Percentiles rank a stretch among this genome's conserved stretches.
Conservation (phyloP, 139 green algal species). For the Spirogloea muscicola region DNA sequence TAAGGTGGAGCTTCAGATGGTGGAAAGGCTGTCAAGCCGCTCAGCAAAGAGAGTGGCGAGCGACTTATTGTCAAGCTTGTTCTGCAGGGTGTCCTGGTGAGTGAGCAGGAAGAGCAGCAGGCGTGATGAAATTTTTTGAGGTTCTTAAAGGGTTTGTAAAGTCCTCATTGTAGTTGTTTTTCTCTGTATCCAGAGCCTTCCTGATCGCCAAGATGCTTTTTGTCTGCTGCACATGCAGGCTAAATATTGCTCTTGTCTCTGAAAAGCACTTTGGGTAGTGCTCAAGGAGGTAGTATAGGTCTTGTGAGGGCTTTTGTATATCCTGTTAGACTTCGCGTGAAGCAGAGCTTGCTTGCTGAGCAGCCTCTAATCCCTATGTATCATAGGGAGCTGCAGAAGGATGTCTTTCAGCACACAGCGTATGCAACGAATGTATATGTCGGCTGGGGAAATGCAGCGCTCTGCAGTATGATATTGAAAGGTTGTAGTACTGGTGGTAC, state of each 20-base stretch:
- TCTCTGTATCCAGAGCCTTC: too few species aligned
- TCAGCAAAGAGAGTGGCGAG: slow-evolving; percentile 17
- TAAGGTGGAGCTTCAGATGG: too few species aligned
- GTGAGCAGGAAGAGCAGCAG: background rate
- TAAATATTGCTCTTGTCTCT: too few species aligned
- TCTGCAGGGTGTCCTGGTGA: slow-evolving; percentile 12
- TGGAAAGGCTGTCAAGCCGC: too few species aligned
- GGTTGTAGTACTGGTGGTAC: too few species aligned
- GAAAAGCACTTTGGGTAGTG: background rate
- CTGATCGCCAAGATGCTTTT: too few species aligned
- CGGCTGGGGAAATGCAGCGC: too few species aligned
- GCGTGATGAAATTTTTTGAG: background rate
- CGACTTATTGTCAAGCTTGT: slow-evolving; percentile 19
- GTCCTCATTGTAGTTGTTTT: background rate
- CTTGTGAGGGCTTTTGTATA: background rate
- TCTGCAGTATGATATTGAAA: too few species aligned
- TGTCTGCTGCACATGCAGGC: too few species aligned
- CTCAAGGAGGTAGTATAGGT: background rate
- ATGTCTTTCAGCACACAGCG: slow-evolving; percentile 36
- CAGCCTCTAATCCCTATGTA: too few species aligned
- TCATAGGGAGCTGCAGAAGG: slow-evolving; percentile 1
- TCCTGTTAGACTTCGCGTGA: background rate
- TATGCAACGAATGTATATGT: slow-evolving; percentile 33
- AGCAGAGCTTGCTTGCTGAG: too few species aligned
- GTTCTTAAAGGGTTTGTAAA: background rate